Evolutionary conservation across 805 yeast species (phyloP).

Genomic region (Metschnikowia proteae): DNA sequence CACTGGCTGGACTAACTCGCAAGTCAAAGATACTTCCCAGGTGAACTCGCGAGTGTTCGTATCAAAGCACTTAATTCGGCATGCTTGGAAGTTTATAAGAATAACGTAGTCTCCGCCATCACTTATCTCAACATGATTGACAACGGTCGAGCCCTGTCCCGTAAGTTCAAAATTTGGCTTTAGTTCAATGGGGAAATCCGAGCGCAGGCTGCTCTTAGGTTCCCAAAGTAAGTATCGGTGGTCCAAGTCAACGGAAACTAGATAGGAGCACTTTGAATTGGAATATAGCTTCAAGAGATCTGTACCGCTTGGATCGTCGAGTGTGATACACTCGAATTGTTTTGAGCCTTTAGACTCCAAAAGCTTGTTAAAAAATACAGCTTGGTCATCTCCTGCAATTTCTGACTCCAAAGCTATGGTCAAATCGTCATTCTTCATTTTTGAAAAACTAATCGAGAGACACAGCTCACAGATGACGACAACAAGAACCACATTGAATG

Average conservation of each 20-base stretch:
- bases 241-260: constrained; percentile 70
- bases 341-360: constrained; percentile 17
- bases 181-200: not conserved
- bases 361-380: constrained; percentile 6
- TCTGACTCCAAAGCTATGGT: constrained; percentile 1
- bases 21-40: constrained; percentile 50
- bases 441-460: not conserved
- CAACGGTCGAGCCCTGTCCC: constrained; percentile 9
- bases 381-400: constrained; percentile 1
- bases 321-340: constrained; percentile 30
- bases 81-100: constrained; percentile 47
- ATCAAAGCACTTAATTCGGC: constrained; percentile 58
- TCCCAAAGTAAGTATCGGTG: constrained; percentile 73
- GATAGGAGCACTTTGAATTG: constrained; percentile 55
- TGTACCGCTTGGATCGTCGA: constrained; percentile 48
- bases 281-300: constrained; percentile 63
- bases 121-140: constrained; percentile 54
- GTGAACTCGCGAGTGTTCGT: constrained; percentile 50
- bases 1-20: constrained; percentile 22
- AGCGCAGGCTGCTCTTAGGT: constrained; percentile 30
- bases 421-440: not conserved
- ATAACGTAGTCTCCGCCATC: constrained; percentile 57
- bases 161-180: constrained; percentile 25
- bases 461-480: not conserved
- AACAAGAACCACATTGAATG: constrained; percentile 34